Base-by-base conservation (phyloP, 257 asterid genomes). In the Nicotiana noctiflora region DNA sequence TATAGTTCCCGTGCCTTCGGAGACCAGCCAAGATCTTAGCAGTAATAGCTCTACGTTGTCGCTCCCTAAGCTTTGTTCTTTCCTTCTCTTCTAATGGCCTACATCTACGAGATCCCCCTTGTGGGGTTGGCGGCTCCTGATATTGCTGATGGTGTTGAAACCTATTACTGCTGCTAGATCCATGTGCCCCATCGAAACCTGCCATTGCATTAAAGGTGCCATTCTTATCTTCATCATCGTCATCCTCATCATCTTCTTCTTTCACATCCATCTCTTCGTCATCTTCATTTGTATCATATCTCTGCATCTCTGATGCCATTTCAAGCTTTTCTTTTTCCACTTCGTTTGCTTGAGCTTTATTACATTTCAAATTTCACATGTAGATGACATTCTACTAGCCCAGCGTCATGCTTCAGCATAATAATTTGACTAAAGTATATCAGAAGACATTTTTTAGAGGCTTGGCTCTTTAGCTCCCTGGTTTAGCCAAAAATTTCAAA, bases 21-120 rank as follows among this genome's bases (percentile, higher is more conserved):
- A 95, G 98, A 65, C 99, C 98, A 60, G 99, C 96, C 91, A 95
- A 90, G 82, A 95, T 93, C 89, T 95, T 95, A 29, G 99, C 98
- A 27, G 99, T 95, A 84, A 95, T 89, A 27, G 99, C 99, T 85
- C 99, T 90, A 32, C 99, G 92, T 77, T 95, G 99, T 37, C 99
- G 89, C 88, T 95, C 99, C 74, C 99, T 88, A 65, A 95, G 89
- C 90, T 95, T 95, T 27, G 99, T 95, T 80, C 99, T 89, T 88
- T 95, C 99, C 92, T 95, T 95, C 90, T 95, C 99, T 84, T 95
- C 99, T 61, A 89, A 89, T 34, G 99, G 99, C 88, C 98, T 89
- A 86, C 95, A 94, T 90, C 98, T 91, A 79, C 98, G 89, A 55
- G 87, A 37, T 83, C 95, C 97, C 78, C 88, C 97, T 82, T 87